A percentile compares a stretch with the other conserved stretches of the same genome.
Evolutionary conservation across 2,329 filamentous ascomycete genomes (phyloP).

Genomic region (Zasmidium citrigriseum): DNA sequence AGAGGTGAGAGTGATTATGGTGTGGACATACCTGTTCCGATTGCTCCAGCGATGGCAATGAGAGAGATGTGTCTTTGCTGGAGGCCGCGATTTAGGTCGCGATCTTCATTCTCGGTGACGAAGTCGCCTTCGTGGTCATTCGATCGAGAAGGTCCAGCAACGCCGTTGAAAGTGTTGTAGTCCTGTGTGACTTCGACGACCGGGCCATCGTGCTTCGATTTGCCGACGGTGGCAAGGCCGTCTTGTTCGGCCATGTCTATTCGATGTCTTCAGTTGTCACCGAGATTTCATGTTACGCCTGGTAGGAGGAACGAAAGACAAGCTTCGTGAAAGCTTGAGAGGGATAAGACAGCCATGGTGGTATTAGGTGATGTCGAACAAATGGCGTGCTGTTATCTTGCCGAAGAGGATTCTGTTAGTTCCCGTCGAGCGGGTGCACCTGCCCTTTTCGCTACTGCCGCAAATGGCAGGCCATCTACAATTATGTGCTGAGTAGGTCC

Average conservation of each 20-base stretch:
- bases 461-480: background rate
- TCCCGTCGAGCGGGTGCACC: background rate
- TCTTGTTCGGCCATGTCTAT: background rate
- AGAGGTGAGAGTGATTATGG: too few relatives aligned
- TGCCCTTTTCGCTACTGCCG: background rate
- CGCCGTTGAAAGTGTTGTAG: conserved; percentile 8
- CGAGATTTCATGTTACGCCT: background rate
- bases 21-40: too few relatives aligned
- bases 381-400: conserved; percentile 3
- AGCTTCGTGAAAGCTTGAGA: background rate
- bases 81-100: conserved; percentile 50
- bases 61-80: conserved; percentile 58
- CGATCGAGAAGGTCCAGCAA: conserved; percentile 5
- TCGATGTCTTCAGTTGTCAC: background rate
- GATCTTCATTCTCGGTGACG: conserved; percentile 30
- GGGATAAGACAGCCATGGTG: background rate
- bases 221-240: background rate
- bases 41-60: conserved; percentile 72
- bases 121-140: conserved; percentile 23
- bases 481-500: too few relatives aligned
- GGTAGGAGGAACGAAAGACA: background rate
- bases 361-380: background rate
- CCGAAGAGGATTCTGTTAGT: background rate
- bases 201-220: background rate
- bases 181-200: conserved; percentile 1